Conservation (phyloP, 2,329 filamentous ascomycete genomes). For the Colletotrichum melonis region DNA sequence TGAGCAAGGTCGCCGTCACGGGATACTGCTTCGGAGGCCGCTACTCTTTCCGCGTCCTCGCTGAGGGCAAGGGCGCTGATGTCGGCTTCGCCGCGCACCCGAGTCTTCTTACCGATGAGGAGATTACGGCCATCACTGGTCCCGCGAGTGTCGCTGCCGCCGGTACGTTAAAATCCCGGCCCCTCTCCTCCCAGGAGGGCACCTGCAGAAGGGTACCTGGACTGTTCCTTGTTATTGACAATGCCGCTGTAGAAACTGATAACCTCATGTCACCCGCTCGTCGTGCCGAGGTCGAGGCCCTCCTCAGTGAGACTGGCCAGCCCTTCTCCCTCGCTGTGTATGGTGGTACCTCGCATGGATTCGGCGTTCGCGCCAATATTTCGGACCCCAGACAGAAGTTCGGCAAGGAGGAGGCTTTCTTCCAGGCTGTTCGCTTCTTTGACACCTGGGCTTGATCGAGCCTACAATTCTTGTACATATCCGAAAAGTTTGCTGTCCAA, state of each 20-base stretch:
- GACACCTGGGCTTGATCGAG: slow-evolving; percentile 56
- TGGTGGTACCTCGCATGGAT: slow-evolving; percentile 77
- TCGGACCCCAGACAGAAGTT: slow-evolving; percentile 65
- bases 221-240: slow-evolving; percentile 14
- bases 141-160: slow-evolving; percentile 73
- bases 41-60: slow-evolving; percentile 65
- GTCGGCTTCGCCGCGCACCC: slow-evolving; percentile 75
- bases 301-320: slow-evolving; percentile 62
- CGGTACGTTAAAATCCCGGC: slow-evolving; percentile 49
- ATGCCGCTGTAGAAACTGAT: slow-evolving; percentile 62
- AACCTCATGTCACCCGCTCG: slow-evolving; percentile 66
- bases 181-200: neutral
- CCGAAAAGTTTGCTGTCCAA: neutral
- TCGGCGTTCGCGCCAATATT: slow-evolving; percentile 75
- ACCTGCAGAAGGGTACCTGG: neutral
- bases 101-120: slow-evolving; percentile 67
- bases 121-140: slow-evolving; percentile 66
- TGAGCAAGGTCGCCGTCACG: slow-evolving; percentile 64
- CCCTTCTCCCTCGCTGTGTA: slow-evolving; percentile 79
- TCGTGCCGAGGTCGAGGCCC: slow-evolving; percentile 66
- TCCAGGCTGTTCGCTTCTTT: slow-evolving; percentile 82
- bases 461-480: neutral
- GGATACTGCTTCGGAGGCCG: slow-evolving; percentile 76
- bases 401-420: slow-evolving; percentile 83
- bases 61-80: slow-evolving; percentile 62